Evolutionary conservation across 345 rosid genomes (phyloP), one percentile per base, ranked within the genome.

Genomic region (Syzygium grande): DNA sequence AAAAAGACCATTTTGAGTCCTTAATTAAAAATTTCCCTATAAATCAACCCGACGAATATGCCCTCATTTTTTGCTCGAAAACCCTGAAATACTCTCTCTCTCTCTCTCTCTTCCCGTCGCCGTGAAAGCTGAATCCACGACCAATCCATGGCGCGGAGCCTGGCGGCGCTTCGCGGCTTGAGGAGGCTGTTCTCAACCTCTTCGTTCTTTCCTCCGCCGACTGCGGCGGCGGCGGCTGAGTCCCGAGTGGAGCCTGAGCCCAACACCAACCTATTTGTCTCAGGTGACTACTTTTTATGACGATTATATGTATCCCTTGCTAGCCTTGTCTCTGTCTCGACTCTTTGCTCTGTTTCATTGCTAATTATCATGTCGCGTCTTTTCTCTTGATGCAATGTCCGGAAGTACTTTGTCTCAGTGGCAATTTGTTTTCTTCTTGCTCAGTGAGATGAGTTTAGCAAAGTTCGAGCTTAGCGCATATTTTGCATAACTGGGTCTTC

Each of bases 251-350:
- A 93, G 91, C 95, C 97, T 8, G 95, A 94, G 63, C 98, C 99
- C 85, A 96, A 90, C 91, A 89, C 95, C 86, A 94, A 96, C 87
- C 97, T 97, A 89, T 96, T 96, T 84, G 93, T 96, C 91, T 94
- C 97, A 14, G 98, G 98, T 73, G 83, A 73, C 80, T 73, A 22
- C 27, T 73, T 38, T 41, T 73, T 73, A 22, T 38, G 15, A 22
- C 38, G 49, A 17, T 73, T 86, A 90, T 56, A 84, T 43, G 8
- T 21, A 65, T 46, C 29, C 30, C 86, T 17, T 63, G 55, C 49
- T 61, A 29, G 80, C 59, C 5, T 46, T 34, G 13, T 3, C 52
- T 58, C 23, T 34, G 13, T 3, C 52, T 58, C 23, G 34, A 43
- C 46, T 79, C 29, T 79, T 56, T 30, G 54, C 58, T 63, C 79